These are phyloP conservation scores for Apostasia ramifera DNA, from an alignment of 106 monocot genomes.

Conservation along the genomic window DNA sequence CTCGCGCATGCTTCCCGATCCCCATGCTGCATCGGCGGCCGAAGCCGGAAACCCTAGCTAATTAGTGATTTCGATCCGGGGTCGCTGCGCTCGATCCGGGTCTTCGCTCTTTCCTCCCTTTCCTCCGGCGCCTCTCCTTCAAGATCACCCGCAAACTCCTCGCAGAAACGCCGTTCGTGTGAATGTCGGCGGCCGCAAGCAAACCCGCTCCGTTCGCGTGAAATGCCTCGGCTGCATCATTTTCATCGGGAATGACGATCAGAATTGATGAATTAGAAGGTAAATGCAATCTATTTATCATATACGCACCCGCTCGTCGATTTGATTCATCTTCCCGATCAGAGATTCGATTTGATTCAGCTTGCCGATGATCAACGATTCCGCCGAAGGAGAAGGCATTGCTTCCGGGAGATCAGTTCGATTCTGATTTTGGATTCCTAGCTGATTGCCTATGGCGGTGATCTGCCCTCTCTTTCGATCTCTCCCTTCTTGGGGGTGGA, in stretches of 20 bases:
- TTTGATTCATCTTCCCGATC: slow-evolving; percentile 28
- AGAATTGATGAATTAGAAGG: not conserved
- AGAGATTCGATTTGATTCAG: slow-evolving; percentile 14
- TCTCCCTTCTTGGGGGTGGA: not conserved
- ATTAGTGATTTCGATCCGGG: too few species aligned
- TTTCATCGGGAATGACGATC: not conserved
- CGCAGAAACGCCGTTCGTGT: too few species aligned
- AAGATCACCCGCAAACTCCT: too few species aligned
- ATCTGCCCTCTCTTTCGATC: not conserved
- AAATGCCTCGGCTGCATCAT: slow-evolving; percentile 53
- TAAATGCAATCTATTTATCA: not conserved
- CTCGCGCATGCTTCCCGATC: too few species aligned
- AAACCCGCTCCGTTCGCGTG: slow-evolving; percentile 36
- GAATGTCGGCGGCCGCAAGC: too few species aligned
- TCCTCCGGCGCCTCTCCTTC: too few species aligned
- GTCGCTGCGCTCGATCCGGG: too few species aligned
- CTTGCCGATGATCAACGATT: too few species aligned
- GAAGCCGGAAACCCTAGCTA: too few species aligned
- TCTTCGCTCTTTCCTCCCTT: too few species aligned
- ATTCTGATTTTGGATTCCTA: not conserved
- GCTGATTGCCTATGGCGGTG: not conserved
- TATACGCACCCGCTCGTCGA: slow-evolving; percentile 35
- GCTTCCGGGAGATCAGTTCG: too few species aligned
- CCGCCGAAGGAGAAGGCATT: not conserved
- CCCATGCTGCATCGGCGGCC: too few species aligned